Percentiles rank a stretch among this genome's conserved stretches.
phyloP scores from a whole-genome alignment of 2,329 filamentous ascomycete species.

The Fusarium subtropicale region DNA sequence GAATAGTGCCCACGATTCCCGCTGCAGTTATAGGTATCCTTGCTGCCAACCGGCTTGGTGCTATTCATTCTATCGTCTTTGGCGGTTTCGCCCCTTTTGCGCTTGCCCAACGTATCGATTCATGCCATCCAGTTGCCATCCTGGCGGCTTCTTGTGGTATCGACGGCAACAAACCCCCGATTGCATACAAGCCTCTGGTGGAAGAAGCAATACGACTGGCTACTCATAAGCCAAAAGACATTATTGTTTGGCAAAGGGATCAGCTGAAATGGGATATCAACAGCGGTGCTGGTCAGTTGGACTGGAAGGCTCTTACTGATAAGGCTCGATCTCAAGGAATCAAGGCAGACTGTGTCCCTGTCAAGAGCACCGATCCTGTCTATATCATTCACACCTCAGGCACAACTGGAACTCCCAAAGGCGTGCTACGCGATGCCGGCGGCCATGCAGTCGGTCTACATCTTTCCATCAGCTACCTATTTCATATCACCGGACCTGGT shows the following conservation, averaged over 20 bases:
- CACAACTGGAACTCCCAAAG: slow-evolving; percentile 85
- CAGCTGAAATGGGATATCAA: slow-evolving; percentile 80
- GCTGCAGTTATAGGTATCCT: slow-evolving; percentile 88
- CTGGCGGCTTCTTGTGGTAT: slow-evolving; percentile 94
- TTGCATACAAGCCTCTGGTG: slow-evolving; percentile 81
- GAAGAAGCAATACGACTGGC: slow-evolving; percentile 77
- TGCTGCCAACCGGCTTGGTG: slow-evolving; percentile 82
- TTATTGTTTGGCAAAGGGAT: slow-evolving; percentile 86
- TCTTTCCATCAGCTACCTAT: slow-evolving; percentile 84
- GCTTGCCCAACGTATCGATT: slow-evolving; percentile 89
- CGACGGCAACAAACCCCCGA: slow-evolving; percentile 83
- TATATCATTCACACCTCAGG: slow-evolving; percentile 93
- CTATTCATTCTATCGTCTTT: slow-evolving; percentile 92
- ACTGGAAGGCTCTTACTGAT: slow-evolving; percentile 82
- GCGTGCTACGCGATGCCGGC: slow-evolving; percentile 83
- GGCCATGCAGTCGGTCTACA: slow-evolving; percentile 89
- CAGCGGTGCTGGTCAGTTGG: slow-evolving; percentile 74
- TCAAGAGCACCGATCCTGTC: slow-evolving; percentile 81
- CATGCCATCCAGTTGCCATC: slow-evolving; percentile 78
- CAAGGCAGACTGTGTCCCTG: slow-evolving; percentile 79
- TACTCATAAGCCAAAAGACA: slow-evolving; percentile 76
- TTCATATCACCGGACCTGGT: slow-evolving; percentile 83
- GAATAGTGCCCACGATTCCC: slow-evolving; percentile 93
- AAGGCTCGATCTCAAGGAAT: slow-evolving; percentile 75
- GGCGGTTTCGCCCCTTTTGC: slow-evolving; percentile 87